A percentile compares a stretch with the other conserved stretches of the same genome.
Evolutionary conservation across 768 basidiomycete genomes (phyloP).

Genomic region (Mycena rosella): DNA sequence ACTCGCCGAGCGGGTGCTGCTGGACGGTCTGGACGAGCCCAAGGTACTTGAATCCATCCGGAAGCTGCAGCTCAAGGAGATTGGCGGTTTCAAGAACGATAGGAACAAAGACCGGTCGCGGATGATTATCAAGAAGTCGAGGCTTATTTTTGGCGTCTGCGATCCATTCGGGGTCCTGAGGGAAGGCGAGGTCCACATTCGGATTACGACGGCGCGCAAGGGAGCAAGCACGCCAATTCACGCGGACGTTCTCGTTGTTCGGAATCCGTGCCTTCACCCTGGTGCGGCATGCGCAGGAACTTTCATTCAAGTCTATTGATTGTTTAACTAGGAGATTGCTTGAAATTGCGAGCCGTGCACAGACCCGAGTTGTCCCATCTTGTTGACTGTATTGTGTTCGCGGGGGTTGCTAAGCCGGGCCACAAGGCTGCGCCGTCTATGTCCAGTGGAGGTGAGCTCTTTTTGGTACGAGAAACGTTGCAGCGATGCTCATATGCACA

Average conservation of each 20-base stretch:
- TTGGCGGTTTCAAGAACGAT: conserved; percentile 65
- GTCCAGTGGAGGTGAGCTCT: conserved; percentile 65
- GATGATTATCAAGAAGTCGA: conserved; percentile 73
- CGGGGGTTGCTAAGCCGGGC: conserved; percentile 67
- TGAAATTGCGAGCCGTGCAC: conserved; percentile 72
- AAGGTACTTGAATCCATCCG: conserved; percentile 57
- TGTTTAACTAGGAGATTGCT: conserved; percentile 62
- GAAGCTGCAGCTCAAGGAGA: conserved; percentile 61
- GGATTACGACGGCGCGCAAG: conserved; percentile 63
- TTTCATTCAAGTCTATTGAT: neutral
- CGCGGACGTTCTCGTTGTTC: conserved; percentile 71
- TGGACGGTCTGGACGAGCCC: conserved; percentile 65
- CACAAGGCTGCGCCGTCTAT: conserved; percentile 75
- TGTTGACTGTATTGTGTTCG: conserved; percentile 77
- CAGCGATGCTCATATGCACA: neutral
- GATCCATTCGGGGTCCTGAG: conserved; percentile 73
- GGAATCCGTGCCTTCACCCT: conserved; percentile 79
- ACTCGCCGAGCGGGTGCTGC: conserved; percentile 64
- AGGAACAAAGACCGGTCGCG: conserved; percentile 64
- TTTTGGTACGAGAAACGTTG: neutral
- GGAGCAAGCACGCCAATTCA: conserved; percentile 70
- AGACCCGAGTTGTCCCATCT: conserved; percentile 65
- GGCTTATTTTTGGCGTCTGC: conserved; percentile 75
- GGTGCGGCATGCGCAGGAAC: conserved; percentile 49
- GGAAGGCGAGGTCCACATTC: conserved; percentile 74